These are phyloP conservation scores for Melampsora larici-populina DNA, from an alignment of 1,284 basidiomycete genomes.

Conservation along the genomic window DNA sequence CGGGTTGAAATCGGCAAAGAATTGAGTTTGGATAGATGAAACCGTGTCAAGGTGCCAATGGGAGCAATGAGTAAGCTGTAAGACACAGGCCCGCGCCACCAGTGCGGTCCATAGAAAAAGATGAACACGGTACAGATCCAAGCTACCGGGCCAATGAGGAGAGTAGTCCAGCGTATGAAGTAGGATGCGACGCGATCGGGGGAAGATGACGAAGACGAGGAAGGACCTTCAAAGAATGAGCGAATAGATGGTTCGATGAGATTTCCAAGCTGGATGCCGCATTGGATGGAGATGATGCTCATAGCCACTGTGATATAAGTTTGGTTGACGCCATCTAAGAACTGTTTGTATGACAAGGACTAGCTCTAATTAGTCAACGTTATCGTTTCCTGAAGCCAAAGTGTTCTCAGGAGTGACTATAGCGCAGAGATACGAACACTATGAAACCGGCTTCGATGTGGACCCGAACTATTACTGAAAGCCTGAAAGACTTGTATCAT, in stretches of 20 bases:
- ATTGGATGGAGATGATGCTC: slow-evolving; percentile 43
- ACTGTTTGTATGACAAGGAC: slow-evolving; percentile 58
- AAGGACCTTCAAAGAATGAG: not conserved
- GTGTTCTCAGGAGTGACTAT: not conserved
- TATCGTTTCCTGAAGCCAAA: not conserved
- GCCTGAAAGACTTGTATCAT: slow-evolving; percentile 81
- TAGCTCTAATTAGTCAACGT: not conserved
- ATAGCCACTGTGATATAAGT: slow-evolving; percentile 73
- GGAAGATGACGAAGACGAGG: slow-evolving; percentile 19
- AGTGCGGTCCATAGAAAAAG: slow-evolving; percentile 70
- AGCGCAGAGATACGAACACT: slow-evolving; percentile 62
- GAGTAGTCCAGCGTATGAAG: slow-evolving; percentile 1
- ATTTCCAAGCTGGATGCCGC: slow-evolving; percentile 30
- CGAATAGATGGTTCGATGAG: slow-evolving; percentile 40
- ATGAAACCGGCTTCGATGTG: slow-evolving; percentile 66
- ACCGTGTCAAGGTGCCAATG: slow-evolving; percentile 81
- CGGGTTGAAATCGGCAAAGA: slow-evolving; percentile 56
- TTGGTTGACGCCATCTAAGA: slow-evolving; percentile 78
- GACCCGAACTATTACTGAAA: slow-evolving; percentile 69
- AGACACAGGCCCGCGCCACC: slow-evolving; percentile 73
- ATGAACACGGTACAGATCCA: slow-evolving; percentile 64
- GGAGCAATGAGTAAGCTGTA: slow-evolving; percentile 86
- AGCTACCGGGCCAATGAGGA: slow-evolving; percentile 47
- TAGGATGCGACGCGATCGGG: not conserved
- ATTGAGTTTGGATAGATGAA: slow-evolving; percentile 74